Evolutionary conservation across 2,329 filamentous ascomycete genomes (phyloP).

Genomic region (Paecilomyces sp.): DNA sequence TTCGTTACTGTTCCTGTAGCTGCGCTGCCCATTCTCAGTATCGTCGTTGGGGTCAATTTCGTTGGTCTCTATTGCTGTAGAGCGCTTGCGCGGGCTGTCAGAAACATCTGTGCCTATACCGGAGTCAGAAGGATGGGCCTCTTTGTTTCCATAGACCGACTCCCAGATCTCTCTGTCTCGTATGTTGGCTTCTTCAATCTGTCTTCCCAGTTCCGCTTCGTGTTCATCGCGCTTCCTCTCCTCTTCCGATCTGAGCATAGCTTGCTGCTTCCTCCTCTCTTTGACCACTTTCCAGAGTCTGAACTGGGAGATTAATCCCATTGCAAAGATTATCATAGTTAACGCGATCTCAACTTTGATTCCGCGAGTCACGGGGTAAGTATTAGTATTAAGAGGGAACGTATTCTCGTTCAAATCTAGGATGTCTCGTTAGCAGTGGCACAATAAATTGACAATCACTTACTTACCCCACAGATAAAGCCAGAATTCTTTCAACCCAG

Average conservation of each 20-base stretch:
- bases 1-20: conserved; percentile 5
- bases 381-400: conserved; percentile 68
- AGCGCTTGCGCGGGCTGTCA: background rate
- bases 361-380: conserved; percentile 79
- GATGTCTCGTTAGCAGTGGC: conserved; percentile 5
- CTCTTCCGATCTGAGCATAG: conserved; percentile 42
- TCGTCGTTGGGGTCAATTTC: background rate
- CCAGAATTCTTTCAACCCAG: conserved; percentile 96
- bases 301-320: conserved; percentile 76
- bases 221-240: conserved; percentile 52
- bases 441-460: conserved; percentile 9
- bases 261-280: conserved; percentile 41
- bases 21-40: background rate
- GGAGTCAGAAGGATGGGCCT: conserved; percentile 35
- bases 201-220: conserved; percentile 64
- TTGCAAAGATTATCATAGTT: conserved; percentile 64
- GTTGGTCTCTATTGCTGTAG: background rate
- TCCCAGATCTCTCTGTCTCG: conserved; percentile 61
- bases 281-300: conserved; percentile 77
- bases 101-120: conserved; percentile 32
- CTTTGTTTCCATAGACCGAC: conserved; percentile 59
- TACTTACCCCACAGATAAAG: conserved; percentile 72
- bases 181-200: conserved; percentile 41
- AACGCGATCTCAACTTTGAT: conserved; percentile 79
- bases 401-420: conserved; percentile 64